Base-by-base conservation (phyloP, 2,329 filamentous ascomycete genomes). In the Lasiodiplodia gonubiensis region DNA sequence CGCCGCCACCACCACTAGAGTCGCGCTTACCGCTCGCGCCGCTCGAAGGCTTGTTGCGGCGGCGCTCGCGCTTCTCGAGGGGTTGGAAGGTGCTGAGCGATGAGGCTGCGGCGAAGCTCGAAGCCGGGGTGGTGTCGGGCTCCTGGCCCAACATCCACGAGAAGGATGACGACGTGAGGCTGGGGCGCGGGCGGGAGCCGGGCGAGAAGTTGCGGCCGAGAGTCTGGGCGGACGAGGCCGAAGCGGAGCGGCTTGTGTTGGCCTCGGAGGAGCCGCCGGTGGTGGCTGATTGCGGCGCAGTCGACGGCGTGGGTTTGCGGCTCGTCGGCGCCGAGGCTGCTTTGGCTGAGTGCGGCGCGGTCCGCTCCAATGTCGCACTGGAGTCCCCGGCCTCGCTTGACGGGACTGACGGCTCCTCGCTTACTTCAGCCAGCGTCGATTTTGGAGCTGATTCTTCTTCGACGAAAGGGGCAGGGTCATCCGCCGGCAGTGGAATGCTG, bases 101-200 rank as follows among this genome's bases (percentile, higher is more conserved):
- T 1, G 66, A 67, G 2, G 75, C 73, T 0, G 77, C 74, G 10
- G 75, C 76, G 51, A 80, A 79, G 35, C 53, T 66, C 3, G 63
- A 66, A 7, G 68, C 66, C 16, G 60, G 55, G 4, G 66, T 64
- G 33, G 59, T 66, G 35, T 66, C 23, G 49, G 71, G 21, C 70
- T 78, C 78, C 46, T 78, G 74, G 18, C 76, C 77, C 4, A 93
- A 82, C 90, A 93, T 93, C 89, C 90, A 93, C 1, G 90, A 89
- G 76, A 92, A 93, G 4, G 89, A 90, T 8, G 91, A 92, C 71
- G 92, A 90, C 1, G 90, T 89, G 39, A 93, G 83, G 0, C 85
- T 87, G 3, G 90, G 90, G 25, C 89, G 85, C 23, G 87, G 70
- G n/a, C 73, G 86, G 79, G 53, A 76, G 79, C 78, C 55, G 1